phyloP scores from a whole-genome alignment of 2,329 filamentous ascomycete species.

The Paecilomyces sp. region DNA sequence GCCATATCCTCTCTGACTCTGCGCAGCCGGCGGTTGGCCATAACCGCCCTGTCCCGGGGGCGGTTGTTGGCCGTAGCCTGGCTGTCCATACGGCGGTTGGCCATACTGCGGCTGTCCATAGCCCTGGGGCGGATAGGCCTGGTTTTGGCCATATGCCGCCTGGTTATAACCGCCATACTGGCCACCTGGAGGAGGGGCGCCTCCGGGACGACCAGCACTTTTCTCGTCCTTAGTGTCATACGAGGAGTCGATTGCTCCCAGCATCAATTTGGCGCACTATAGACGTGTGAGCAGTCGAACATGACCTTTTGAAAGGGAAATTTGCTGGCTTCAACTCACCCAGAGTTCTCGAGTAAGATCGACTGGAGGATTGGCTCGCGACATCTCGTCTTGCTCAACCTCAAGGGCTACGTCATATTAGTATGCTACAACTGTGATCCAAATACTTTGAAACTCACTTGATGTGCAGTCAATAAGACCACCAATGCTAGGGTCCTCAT shows the following conservation, averaged over 20 bases:
- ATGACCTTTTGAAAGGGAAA: neutral
- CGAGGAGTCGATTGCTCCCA: slow-evolving; percentile 59
- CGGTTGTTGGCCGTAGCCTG: slow-evolving; percentile 12
- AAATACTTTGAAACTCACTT: slow-evolving; percentile 41
- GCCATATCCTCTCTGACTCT: neutral
- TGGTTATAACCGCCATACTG: slow-evolving; percentile 26
- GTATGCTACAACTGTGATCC: neutral
- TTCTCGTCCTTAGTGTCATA: slow-evolving; percentile 62
- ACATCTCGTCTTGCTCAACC: slow-evolving; percentile 61
- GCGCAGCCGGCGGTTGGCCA: slow-evolving; percentile 9
- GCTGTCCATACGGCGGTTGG: slow-evolving; percentile 13
- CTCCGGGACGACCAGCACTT: slow-evolving; percentile 27
- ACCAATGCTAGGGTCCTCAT: slow-evolving; percentile 56
- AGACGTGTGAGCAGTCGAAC: slow-evolving; percentile 8
- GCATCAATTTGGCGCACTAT: slow-evolving; percentile 56
- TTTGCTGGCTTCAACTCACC: slow-evolving; percentile 28
- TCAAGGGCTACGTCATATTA: slow-evolving; percentile 48
- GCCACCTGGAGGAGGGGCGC: slow-evolving; percentile 22
- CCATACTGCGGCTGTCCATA: slow-evolving; percentile 16
- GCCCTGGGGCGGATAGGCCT: slow-evolving; percentile 11
- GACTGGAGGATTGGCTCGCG: slow-evolving; percentile 53
- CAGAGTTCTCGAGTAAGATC: slow-evolving; percentile 59
- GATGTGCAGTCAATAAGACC: slow-evolving; percentile 61
- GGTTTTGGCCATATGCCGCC: slow-evolving; percentile 15
- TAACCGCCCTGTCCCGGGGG: slow-evolving; percentile 9